These are phyloP conservation scores for Solanum corneliomulleri DNA, from an alignment of 257 asterid species.

Conservation along the genomic window DNA sequence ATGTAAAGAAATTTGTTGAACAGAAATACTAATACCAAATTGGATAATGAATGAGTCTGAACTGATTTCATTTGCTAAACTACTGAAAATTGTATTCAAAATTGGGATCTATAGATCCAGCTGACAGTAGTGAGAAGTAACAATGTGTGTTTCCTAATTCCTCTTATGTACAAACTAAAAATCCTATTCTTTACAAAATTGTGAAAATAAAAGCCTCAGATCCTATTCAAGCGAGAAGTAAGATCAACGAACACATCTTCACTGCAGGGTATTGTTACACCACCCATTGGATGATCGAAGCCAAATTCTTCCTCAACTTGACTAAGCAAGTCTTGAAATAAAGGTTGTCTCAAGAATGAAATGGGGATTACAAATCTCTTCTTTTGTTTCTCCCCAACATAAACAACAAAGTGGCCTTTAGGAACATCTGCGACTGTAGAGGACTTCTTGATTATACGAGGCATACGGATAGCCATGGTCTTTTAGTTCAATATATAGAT, in stretches of 20 bases:
- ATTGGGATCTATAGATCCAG: not conserved
- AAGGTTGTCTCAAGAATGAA: conserved; percentile 13
- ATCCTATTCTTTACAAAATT: not conserved
- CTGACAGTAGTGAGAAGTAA: too few relatives aligned
- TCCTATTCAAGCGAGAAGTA: conserved; percentile 4
- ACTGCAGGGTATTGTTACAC: conserved; percentile 15
- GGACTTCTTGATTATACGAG: not conserved
- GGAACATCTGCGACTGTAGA: not conserved
- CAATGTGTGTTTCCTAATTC: not conserved
- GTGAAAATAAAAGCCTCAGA: not conserved
- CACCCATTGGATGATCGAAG: conserved; percentile 22
- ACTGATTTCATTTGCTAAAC: not conserved
- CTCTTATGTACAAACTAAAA: not conserved
- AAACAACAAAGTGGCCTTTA: conserved; percentile 16
- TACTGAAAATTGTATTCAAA: not conserved
- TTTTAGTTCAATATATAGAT: not conserved
- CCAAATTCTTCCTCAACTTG: conserved; percentile 23
- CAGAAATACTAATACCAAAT: not conserved
- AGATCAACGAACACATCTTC: conserved; percentile 19
- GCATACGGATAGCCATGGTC: not conserved
- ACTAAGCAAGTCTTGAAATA: conserved; percentile 12
- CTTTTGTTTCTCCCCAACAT: conserved; percentile 18
- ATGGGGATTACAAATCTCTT: conserved; percentile 17
- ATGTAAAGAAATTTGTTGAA: not conserved
- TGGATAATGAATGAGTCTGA: not conserved